Evolutionary conservation across 1,284 basidiomycete genomes (phyloP), one percentile per base, ranked within the genome.

Genomic region (Cryptococcus neoformans): DNA sequence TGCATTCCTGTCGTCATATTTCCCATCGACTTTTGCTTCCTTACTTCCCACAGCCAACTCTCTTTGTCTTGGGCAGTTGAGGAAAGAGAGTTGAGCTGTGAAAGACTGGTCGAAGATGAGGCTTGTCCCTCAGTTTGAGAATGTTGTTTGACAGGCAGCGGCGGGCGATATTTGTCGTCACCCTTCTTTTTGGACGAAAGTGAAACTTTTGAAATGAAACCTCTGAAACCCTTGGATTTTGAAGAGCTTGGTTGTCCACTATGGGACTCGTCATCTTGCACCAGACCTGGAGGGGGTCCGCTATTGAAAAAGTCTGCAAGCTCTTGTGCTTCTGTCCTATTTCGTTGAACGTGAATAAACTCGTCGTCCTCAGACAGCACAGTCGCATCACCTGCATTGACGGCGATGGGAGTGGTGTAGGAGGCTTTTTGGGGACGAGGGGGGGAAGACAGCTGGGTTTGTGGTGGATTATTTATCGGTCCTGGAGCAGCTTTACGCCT

Each of bases 281-380:
- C 40, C 44, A 14, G 12, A 11, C 12, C 39, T 11, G 62, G 58
- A n/a, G 75, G 72, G 0, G 67, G 57, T 0, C 67, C 69, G 9
- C 57, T 60, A 16, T 63, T 62, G 49, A 77, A 62, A 51, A 77
- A 76, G 44, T 72, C 69, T 0, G 72, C 72, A 37, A 77, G 57
- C 34, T 77, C 75, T 36, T 68, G 69, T 10, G 69, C 66, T 56
- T 65, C 63, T 4, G 58, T 57, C 53, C 56, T 57, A 9, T 38
- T 16, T 14, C 44, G 47, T 7, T 36, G 17, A 8, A 12, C 28
- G 16, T 21, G 21, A 21, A 36, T 14, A 28, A 28, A 16, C 14
- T 47, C 34, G n/a, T 47, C 34, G 51, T 14, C 14, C 44, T 34
- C 7, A 38, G 37, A 10, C 38, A 46, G 16, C 42, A 52, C 12